Conservation (phyloP, 768 basidiomycete species). For the Scleroderma bovista region DNA sequence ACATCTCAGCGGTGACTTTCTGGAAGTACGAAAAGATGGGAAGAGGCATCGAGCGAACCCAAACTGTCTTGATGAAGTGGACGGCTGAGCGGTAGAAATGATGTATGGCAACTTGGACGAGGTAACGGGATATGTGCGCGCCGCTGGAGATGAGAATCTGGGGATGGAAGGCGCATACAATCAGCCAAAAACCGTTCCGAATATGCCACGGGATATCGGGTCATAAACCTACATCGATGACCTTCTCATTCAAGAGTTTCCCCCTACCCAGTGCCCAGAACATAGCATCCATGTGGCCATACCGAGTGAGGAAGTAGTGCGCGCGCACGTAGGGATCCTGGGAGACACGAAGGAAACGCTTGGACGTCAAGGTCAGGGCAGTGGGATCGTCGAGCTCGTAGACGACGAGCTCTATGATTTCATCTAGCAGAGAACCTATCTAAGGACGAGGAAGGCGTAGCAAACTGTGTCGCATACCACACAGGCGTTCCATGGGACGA, state of each 20-base stretch:
- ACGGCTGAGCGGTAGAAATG: conserved; percentile 71
- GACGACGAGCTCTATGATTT: conserved; percentile 69
- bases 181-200: conserved; percentile 7
- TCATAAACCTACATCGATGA: conserved; percentile 57
- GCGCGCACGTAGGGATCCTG: conserved; percentile 73
- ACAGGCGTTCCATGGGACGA: conserved; percentile 55
- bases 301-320: conserved; percentile 70
- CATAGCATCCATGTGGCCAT: conserved; percentile 64
- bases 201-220: conserved; percentile 17
- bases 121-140: conserved; percentile 73
- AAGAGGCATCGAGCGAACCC: conserved; percentile 64
- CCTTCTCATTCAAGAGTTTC: conserved; percentile 54
- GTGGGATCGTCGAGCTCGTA: conserved; percentile 66
- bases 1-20: conserved; percentile 48
- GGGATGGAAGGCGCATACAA: conserved; percentile 19
- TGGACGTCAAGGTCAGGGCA: conserved; percentile 50
- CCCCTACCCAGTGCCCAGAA: conserved; percentile 74
- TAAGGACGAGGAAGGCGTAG: conserved; percentile 4
- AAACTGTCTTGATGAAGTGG: conserved; percentile 70
- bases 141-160: conserved; percentile 73
- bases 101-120: conserved; percentile 71
- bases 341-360: conserved; percentile 56
- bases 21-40: conserved; percentile 61
- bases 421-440: conserved; percentile 32
- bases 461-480: conserved; percentile 42